A percentile compares a stretch with the other conserved stretches of the same genome.
phyloP scores from a whole-genome alignment of 805 yeast genomes.

The Metschnikowia similis region DNA sequence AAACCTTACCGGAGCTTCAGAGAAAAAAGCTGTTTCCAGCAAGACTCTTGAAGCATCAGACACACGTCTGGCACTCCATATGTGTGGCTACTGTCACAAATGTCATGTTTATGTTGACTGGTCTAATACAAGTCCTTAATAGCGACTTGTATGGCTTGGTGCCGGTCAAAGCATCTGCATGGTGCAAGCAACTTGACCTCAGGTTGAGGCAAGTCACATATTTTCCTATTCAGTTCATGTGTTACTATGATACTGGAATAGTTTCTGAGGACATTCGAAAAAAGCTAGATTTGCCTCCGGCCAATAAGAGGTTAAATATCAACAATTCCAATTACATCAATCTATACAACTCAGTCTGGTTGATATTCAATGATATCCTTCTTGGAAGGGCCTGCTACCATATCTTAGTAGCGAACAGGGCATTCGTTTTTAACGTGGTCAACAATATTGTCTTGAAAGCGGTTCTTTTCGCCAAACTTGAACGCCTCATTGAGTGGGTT shows the following conservation, averaged over 20 bases:
- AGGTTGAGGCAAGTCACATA: conserved; percentile 71
- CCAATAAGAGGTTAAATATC: conserved; percentile 34
- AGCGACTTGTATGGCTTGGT: conserved; percentile 18
- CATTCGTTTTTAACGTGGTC: conserved; percentile 31
- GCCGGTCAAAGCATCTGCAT: conserved; percentile 47
- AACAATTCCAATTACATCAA: conserved; percentile 58
- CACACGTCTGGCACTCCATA: not conserved
- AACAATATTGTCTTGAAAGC: conserved; percentile 12
- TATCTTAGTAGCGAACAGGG: conserved; percentile 14
- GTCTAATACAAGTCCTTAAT: conserved; percentile 26
- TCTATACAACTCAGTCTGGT: conserved; percentile 85
- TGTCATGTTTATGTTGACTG: not conserved
- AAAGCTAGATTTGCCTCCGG: conserved; percentile 34
- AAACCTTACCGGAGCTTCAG: not conserved
- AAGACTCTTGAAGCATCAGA: conserved; percentile 5
- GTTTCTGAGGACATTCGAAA: conserved; percentile 35
- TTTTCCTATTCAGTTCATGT: conserved; percentile 74
- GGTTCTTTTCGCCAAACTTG: conserved; percentile 43
- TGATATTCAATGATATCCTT: conserved; percentile 75
- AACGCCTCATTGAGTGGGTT: conserved; percentile 59
- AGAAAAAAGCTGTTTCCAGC: not conserved
- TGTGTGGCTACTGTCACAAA: not conserved
- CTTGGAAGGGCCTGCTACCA: conserved; percentile 59
- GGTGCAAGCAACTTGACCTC: conserved; percentile 75
- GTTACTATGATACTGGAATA: conserved; percentile 43